A percentile compares a stretch with the other conserved stretches of the same genome.
Conservation (phyloP, 1,139 yeast species). For the Debaryomycetaceae sp. region DNA sequence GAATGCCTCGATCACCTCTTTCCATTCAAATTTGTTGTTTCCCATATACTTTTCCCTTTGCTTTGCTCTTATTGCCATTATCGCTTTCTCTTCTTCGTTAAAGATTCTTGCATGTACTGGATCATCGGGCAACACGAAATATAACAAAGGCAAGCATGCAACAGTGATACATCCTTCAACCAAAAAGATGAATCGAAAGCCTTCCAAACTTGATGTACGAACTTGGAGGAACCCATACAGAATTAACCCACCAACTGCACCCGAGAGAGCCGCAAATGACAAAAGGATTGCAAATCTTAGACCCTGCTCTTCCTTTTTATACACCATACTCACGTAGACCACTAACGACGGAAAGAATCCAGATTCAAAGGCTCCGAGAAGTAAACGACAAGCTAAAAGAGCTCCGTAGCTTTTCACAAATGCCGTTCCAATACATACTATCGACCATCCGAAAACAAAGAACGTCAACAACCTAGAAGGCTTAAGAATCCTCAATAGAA, state of each 20-base stretch:
- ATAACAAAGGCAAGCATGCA: conserved; percentile 11
- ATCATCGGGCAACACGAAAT: conserved; percentile 3
- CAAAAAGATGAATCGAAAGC: conserved; percentile 35
- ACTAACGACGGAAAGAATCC: conserved; percentile 33
- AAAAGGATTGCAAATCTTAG: conserved; percentile 39
- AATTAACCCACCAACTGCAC: conserved; percentile 41
- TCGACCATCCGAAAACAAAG: conserved; percentile 15
- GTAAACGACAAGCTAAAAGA: conserved; percentile 14
- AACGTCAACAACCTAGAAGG: conserved; percentile 16
- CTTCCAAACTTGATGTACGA: conserved; percentile 26
- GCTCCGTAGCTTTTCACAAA: conserved; percentile 13
- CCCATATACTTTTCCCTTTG: conserved; percentile 25
- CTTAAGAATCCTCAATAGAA: conserved; percentile 13
- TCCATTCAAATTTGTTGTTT: conserved; percentile 31
- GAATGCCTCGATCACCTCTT: conserved; percentile 35
- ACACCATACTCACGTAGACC: conserved; percentile 36
- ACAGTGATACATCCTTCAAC: conserved; percentile 28
- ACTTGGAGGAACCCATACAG: conserved; percentile 39
- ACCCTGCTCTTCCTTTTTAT: conserved; percentile 39
- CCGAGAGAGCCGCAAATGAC: conserved; percentile 39
- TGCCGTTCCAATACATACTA: conserved; percentile 16
- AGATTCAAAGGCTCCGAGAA: conserved; percentile 21
- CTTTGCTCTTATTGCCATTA: conserved; percentile 22
- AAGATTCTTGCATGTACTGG: conserved; percentile 12
- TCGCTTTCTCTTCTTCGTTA: conserved; percentile 16